Base-by-base conservation (phyloP, 441 rosid species). In the Jatropha podagrica region DNA sequence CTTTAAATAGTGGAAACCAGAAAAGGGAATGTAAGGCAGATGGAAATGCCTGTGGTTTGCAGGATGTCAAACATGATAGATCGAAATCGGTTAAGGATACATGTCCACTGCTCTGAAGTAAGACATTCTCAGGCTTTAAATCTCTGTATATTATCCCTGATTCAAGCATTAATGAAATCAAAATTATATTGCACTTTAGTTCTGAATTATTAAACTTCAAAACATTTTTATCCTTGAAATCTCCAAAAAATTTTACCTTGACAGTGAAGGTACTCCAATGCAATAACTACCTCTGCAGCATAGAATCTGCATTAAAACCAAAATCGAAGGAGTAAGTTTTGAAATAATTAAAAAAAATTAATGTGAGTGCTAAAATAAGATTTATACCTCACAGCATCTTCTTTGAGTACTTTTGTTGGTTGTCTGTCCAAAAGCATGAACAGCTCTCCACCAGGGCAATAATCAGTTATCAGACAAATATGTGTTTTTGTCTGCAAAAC, bases 181-280 rank as follows among this genome's bases (percentile, higher is more conserved):
- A 32, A 32, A 42, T 4, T 42, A 42, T 42, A 42, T 42, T 42
- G 4, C 4, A 7, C 9, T 42, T 42, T 42, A 42, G 46, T 8
- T 42, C 46, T 32, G 32, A 32, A 32, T 32, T 32, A 32, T 32
- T 32, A 32, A 32, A 32, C 32, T 32, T 32, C 32, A 32, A 32
- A 32, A 32, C 32, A 32, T 32, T 32, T 32, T 32, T 32, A 32
- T 32, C 32, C 32, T 2, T 32, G 1, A 32, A 32, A 32, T 32
- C 32, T 32, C 32, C 2, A 2, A 2, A 32, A 32, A 32, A 32
- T 32, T 32, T 73, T 86, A 89, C 99, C 99, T 90, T 92, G 97
- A 74, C 90, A 96, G 80, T 96, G 99, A 86, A 96, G 99, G 84
- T 94, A 96, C 85, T 94, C 99, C 79, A 96, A 82, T 76, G 97